Conservation (phyloP, 75 land plant genomes). For the Ceratopteris richardii region DNA sequence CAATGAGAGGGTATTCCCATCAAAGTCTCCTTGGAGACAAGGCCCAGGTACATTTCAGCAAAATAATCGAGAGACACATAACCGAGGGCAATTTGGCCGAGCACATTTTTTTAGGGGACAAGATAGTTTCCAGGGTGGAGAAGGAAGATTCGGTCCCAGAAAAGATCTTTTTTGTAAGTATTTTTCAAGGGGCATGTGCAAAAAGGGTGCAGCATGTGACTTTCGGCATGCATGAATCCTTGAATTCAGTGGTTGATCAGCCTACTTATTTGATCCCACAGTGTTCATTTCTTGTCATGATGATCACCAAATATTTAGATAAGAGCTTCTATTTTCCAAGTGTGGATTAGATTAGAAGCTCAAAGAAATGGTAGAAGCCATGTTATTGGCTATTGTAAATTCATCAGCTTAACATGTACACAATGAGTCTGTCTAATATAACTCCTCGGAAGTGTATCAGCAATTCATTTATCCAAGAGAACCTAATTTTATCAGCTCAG, state of each 20-base stretch:
- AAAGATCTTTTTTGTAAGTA: slow-evolving; percentile 23
- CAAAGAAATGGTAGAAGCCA: too few relatives aligned
- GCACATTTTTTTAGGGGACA: background rate
- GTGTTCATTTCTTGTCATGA: too few relatives aligned
- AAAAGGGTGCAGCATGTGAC: slow-evolving; percentile 28
- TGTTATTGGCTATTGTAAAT: too few relatives aligned
- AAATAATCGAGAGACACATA: background rate
- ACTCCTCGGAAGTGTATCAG: too few relatives aligned
- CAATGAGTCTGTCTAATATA: too few relatives aligned
- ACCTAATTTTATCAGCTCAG: too few relatives aligned
- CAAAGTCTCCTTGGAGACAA: slow-evolving; percentile 5
- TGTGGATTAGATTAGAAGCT: background rate
- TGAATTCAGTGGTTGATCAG: too few relatives aligned
- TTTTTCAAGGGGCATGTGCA: slow-evolving; percentile 20
- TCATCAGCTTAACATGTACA: too few relatives aligned
- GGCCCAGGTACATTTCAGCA: background rate
- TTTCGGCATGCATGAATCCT: slow-evolving; percentile 18
- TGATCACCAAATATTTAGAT: too few relatives aligned
- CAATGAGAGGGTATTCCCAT: background rate
- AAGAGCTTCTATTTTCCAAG: background rate
- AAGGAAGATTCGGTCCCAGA: slow-evolving; percentile 8
- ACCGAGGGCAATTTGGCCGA: slow-evolving; percentile 3
- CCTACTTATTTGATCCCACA: too few relatives aligned
- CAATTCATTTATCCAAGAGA: too few relatives aligned
- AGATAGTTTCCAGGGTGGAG: background rate